Conservation (phyloP, 2,329 filamentous ascomycete genomes). For the Elsinoe batatas region DNA sequence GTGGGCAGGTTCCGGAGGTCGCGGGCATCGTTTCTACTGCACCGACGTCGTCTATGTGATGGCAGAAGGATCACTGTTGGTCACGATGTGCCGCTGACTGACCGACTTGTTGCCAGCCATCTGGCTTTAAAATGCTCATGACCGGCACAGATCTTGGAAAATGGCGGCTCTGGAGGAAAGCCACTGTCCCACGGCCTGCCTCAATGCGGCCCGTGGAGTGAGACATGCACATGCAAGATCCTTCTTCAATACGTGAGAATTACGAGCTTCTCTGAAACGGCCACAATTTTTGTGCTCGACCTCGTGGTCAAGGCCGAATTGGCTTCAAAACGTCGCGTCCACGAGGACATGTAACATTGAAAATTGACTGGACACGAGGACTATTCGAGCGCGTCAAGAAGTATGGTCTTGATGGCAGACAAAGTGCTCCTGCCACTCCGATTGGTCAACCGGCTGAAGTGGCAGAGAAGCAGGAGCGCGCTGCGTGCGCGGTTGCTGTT, state of each 20-base stretch:
- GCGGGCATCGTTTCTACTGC: not conserved
- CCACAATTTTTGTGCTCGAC: not conserved
- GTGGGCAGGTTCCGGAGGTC: not conserved
- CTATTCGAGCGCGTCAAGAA: not conserved
- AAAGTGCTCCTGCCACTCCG: not conserved
- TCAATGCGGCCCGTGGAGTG: conserved; percentile 5
- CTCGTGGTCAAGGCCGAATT: not conserved
- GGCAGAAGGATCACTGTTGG: not conserved
- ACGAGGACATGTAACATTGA: not conserved
- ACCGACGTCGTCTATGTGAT: no score
- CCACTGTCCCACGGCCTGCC: conserved; percentile 1
- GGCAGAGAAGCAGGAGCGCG: not conserved
- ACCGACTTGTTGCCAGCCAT: not conserved
- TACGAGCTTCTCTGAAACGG: conserved; percentile 8
- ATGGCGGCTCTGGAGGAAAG: conserved; percentile 1
- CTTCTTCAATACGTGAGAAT: not conserved
- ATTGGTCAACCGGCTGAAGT: not conserved
- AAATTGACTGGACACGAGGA: not conserved
- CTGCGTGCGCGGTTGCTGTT: conserved; percentile 3
- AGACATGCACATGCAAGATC: conserved; percentile 3
- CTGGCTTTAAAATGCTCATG: not conserved
- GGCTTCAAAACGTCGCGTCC: not conserved
- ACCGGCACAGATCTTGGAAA: conserved; percentile 8
- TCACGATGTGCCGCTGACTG: not conserved
- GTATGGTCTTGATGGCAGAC: not conserved